Evolutionary conservation across 2,329 filamentous ascomycete species (phyloP).

Genomic region (Dactylella cylindrospora): DNA sequence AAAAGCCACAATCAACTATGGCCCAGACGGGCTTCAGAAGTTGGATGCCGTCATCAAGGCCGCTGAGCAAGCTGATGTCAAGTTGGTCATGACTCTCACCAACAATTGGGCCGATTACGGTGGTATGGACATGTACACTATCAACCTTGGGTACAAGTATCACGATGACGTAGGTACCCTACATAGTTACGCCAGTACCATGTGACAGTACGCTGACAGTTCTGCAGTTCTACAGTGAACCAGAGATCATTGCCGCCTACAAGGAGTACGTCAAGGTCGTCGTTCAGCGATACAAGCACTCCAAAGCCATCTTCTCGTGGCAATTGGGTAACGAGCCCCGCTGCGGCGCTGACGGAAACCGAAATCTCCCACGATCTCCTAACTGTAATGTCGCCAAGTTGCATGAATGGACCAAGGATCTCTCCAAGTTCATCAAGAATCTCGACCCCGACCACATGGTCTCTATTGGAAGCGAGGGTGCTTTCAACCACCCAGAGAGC

Average conservation of each 20-base stretch:
- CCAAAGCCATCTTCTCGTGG: constrained; percentile 59
- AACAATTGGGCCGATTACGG: constrained; percentile 63
- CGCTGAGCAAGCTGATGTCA: constrained; percentile 57
- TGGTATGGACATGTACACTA: constrained; percentile 63
- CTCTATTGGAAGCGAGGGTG: constrained; percentile 58
- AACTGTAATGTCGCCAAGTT: constrained; percentile 55
- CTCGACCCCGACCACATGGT: constrained; percentile 60
- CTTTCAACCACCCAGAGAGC: constrained; percentile 45
- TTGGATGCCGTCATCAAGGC: constrained; percentile 60
- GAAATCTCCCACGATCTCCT: constrained; percentile 55
- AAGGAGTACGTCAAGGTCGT: constrained; percentile 57
- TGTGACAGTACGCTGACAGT: constrained; percentile 41
- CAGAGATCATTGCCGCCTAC: constrained; percentile 58
- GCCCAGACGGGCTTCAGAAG: constrained; percentile 50
- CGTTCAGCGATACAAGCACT: constrained; percentile 57
- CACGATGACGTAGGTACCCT: constrained; percentile 56
- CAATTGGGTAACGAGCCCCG: constrained; percentile 60
- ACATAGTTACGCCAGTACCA: background rate
- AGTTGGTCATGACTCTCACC: constrained; percentile 60
- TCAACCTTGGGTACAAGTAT: constrained; percentile 59
- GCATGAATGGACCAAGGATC: constrained; percentile 58
- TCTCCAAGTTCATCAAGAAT: constrained; percentile 59
- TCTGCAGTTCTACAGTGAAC: constrained; percentile 56
- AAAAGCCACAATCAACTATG: constrained; percentile 54
- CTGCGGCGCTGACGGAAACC: constrained; percentile 56